Base-by-base conservation (phyloP, 208 protist genomes). In the Lotmaria passim region DNA sequence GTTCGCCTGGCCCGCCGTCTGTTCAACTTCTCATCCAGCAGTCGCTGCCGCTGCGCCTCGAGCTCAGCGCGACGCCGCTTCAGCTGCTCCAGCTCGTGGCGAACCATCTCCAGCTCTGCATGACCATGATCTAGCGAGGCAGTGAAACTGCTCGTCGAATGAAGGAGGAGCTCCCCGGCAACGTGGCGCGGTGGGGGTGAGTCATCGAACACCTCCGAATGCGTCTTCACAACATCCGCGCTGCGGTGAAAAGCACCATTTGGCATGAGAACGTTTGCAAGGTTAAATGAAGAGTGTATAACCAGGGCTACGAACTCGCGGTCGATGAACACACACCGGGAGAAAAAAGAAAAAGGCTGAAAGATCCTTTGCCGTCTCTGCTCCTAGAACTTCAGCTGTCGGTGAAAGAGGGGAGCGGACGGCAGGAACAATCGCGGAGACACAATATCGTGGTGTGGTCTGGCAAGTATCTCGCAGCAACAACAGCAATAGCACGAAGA, bases 1-100 rank as follows among this genome's bases (percentile, higher is more conserved):
- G 12, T 10, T n/a, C 6, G 3, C 52, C 12, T 26, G 7, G 21
- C 2, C 17, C 39, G 2, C 15, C 7, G 38, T 23, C 24, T 3
- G 2, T 26, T 23, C 59, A 59, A 33, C 19, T 30, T 52, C 33
- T 72, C 69, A 28, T 77, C 76, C 50, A 91, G 75, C 17, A 90
- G 62, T 12, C 48, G 28, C 12, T 71, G 59, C 0, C 89, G 83
- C 46, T 88, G 84, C 36, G 72, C 55, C 61, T 94, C 89, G 23
- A 94, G 69, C 6, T 48, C 61, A 31, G 64, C 53, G 1, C 89
- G 83, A 0, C 83, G 89, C 24, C 75, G 62, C 31, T 68, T 75
- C n/a, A 94, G 53, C 8, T 56, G 47, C n/a, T 86, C 82, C 33
- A 94, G 50, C 53, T 91, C 84, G 24, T 72, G 69, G 17, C 79